phyloP scores from a whole-genome alignment of 768 basidiomycete genomes.

The Collybia mongolica region DNA sequence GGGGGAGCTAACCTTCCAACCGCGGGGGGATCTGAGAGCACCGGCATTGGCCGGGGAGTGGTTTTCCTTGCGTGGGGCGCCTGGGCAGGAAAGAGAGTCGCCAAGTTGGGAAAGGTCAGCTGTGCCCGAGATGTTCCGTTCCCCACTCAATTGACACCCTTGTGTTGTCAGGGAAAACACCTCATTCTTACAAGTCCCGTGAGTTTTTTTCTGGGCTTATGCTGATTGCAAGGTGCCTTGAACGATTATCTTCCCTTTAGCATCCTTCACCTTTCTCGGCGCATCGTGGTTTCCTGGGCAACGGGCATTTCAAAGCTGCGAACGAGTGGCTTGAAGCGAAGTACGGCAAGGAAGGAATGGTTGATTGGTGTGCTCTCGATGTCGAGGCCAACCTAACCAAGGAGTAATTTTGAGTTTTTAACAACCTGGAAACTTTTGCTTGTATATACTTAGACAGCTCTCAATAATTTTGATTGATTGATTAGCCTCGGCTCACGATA shows the following conservation, averaged over 20 bases:
- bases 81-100: conserved; percentile 81
- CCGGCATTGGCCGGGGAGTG: conserved; percentile 64
- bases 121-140: not conserved
- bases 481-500: conserved; percentile 5
- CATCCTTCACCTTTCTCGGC: conserved; percentile 88
- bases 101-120: conserved; percentile 69
- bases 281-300: conserved; percentile 79
- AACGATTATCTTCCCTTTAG: conserved; percentile 33
- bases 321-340: conserved; percentile 83
- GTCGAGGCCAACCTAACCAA: conserved; percentile 7
- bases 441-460: not conserved
- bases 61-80: conserved; percentile 90
- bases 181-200: conserved; percentile 77
- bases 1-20: conserved; percentile 66
- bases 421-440: not conserved
- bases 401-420: conserved; percentile 12
- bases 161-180: conserved; percentile 61
- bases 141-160: not conserved
- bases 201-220: conserved; percentile 27
- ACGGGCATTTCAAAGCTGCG: conserved; percentile 83
- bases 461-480: conserved; percentile 5
- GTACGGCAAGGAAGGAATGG: conserved; percentile 69
- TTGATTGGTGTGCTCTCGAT: conserved; percentile 65
- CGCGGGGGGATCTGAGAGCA: conserved; percentile 28
- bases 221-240: conserved; percentile 6